Evolutionary conservation across 108 stramenopile genomes (phyloP).

Genomic region (Nitzschia sp.): DNA sequence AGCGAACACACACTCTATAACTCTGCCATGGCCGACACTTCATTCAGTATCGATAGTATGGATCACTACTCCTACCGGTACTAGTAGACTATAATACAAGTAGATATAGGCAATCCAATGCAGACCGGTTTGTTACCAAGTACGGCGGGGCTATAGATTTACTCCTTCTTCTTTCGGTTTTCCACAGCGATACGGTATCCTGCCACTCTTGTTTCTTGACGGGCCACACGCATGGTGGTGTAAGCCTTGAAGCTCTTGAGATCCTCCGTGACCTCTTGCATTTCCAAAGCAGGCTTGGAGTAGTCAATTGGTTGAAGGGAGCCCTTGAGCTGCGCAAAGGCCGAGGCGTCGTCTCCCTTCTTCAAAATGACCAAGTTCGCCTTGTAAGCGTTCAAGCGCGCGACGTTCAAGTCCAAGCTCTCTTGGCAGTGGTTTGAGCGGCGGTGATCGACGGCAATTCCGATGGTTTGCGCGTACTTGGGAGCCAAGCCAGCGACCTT

Average conservation of each 20-base stretch:
- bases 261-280: conserved; percentile 81
- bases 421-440: conserved; percentile 90
- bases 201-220: conserved; percentile 79
- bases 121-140: no score
- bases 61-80: no score
- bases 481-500: conserved; percentile 92
- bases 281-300: conserved; percentile 69
- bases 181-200: conserved; percentile 74
- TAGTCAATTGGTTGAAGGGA: conserved; percentile 71
- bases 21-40: no score
- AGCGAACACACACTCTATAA: no score
- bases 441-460: conserved; percentile 96
- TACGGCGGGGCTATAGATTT: conserved; percentile 30
- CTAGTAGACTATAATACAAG: no score
- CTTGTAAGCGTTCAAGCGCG: conserved; percentile 96
- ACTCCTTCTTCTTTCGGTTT: conserved; percentile 85
- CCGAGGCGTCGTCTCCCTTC: conserved; percentile 80
- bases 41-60: no score
- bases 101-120: no score
- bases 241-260: conserved; percentile 75
- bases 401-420: conserved; percentile 84
- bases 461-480: conserved; percentile 89
- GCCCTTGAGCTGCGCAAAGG: conserved; percentile 57
- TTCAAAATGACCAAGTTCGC: conserved; percentile 91
- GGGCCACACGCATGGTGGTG: conserved; percentile 81